Conservation (phyloP, 2,329 filamentous ascomycete species). For the Fusarium luffae region DNA sequence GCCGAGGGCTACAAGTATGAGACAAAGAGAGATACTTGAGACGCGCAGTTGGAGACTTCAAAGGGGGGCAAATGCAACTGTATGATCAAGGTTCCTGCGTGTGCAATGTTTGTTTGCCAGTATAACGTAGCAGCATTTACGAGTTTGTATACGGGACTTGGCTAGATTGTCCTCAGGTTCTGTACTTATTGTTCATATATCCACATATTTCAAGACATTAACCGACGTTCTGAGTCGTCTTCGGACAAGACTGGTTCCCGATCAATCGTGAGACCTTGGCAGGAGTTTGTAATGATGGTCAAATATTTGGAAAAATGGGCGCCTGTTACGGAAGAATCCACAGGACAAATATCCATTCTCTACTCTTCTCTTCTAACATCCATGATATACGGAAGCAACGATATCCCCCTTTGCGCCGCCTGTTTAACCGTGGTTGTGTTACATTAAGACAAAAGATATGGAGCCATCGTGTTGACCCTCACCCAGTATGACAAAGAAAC, state of each 20-base stretch:
- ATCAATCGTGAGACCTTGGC: too few species aligned
- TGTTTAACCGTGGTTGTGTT: slow-evolving; percentile 29
- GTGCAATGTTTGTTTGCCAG: neutral
- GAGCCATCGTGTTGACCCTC: slow-evolving; percentile 14
- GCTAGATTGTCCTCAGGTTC: neutral
- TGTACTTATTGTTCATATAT: neutral
- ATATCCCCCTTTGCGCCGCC: slow-evolving; percentile 18
- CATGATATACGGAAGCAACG: slow-evolving; percentile 4
- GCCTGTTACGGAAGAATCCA: neutral
- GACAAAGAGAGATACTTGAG: slow-evolving; percentile 41
- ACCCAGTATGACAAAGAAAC: slow-evolving; percentile 24
- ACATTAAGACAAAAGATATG: slow-evolving; percentile 33
- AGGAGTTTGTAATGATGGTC: neutral
- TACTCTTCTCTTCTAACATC: neutral
- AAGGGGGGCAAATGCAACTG: slow-evolving; percentile 13
- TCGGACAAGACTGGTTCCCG: neutral
- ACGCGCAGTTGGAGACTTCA: slow-evolving; percentile 42
- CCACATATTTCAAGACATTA: neutral
- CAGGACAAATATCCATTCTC: neutral
- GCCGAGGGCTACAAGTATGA: slow-evolving; percentile 20
- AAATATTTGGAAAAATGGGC: neutral
- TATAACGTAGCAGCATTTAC: neutral
- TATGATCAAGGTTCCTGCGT: neutral
- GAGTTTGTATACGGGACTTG: neutral
- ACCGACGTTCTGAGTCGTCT: neutral